Conservation (phyloP, 208 protist genomes). For the Acanthamoeba triangularis region DNA sequence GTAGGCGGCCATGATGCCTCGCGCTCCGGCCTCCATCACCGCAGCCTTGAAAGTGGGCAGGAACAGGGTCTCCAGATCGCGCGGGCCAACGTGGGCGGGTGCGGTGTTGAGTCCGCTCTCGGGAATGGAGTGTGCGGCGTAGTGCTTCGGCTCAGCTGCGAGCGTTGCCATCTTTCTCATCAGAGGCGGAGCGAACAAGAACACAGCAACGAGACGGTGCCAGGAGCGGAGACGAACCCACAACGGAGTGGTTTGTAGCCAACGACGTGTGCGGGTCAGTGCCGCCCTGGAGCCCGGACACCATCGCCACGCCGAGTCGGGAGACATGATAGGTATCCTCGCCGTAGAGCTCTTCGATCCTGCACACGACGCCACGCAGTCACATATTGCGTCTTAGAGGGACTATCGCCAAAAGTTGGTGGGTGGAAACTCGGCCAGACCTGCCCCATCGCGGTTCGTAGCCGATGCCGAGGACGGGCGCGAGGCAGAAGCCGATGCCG, state of each 20-base stretch:
- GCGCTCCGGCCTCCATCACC: not conserved
- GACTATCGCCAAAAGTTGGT: too few relatives aligned
- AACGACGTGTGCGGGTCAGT: slow-evolving; percentile 3
- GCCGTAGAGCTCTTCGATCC: slow-evolving; percentile 16
- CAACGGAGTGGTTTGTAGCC: slow-evolving; percentile 6
- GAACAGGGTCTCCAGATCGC: not conserved
- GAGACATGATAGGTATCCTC: slow-evolving; percentile 27
- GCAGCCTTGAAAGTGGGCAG: slow-evolving; percentile 26
- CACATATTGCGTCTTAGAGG: too few relatives aligned
- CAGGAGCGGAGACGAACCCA: not conserved
- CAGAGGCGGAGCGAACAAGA: too few relatives aligned
- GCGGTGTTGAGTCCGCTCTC: slow-evolving; percentile 17
- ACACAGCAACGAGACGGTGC: not conserved
- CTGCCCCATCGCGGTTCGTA: slow-evolving; percentile 16
- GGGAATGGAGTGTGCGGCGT: not conserved
- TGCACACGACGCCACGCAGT: not conserved
- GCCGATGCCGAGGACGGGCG: not conserved
- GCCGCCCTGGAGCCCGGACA: not conserved
- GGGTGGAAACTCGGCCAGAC: not conserved
- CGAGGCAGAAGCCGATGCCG: slow-evolving; percentile 21
- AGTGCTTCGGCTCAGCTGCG: slow-evolving; percentile 20
- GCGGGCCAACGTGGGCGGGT: not conserved
- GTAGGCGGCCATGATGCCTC: slow-evolving; percentile 33
- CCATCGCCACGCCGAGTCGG: not conserved
- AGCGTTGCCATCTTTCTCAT: too few relatives aligned